These are phyloP conservation scores for Talaromyces rugulosus DNA, from an alignment of 2,329 filamentous ascomycete genomes.

Conservation along the genomic window DNA sequence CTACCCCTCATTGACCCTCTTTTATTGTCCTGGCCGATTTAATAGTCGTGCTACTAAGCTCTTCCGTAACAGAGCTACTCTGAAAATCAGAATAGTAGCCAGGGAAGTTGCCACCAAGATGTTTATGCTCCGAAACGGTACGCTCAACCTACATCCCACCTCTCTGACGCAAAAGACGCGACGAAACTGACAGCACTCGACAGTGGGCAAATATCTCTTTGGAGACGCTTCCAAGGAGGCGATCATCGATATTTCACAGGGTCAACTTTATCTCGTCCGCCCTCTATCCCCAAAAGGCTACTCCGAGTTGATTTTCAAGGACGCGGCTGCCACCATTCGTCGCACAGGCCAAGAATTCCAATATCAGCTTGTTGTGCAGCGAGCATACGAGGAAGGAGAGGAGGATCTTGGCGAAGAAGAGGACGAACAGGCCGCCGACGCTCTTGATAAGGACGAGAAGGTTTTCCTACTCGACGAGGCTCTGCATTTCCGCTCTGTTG, in stretches of 20 bases:
- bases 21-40: neutral
- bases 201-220: constrained; percentile 91
- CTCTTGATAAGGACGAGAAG: constrained; percentile 94
- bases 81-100: constrained; percentile 3
- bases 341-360: constrained; percentile 92
- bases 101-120: constrained; percentile 34
- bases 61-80: neutral
- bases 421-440: constrained; percentile 74
- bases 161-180: neutral
- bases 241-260: constrained; percentile 89
- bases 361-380: constrained; percentile 93
- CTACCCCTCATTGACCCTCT: no score
- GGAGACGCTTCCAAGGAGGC: constrained; percentile 84
- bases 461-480: constrained; percentile 92
- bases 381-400: constrained; percentile 96
- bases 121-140: constrained; percentile 57
- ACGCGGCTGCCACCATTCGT: constrained; percentile 87
- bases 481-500: constrained; percentile 80
- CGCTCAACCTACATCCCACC: constrained; percentile 28
- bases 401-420: constrained; percentile 90
- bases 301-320: constrained; percentile 97
- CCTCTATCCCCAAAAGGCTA: constrained; percentile 95
- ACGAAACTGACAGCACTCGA: neutral
- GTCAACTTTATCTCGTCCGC: constrained; percentile 94
- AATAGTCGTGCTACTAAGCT: neutral